These are phyloP conservation scores for Colletotrichum phormii DNA, from an alignment of 2,329 filamentous ascomycete species.

Conservation along the genomic window DNA sequence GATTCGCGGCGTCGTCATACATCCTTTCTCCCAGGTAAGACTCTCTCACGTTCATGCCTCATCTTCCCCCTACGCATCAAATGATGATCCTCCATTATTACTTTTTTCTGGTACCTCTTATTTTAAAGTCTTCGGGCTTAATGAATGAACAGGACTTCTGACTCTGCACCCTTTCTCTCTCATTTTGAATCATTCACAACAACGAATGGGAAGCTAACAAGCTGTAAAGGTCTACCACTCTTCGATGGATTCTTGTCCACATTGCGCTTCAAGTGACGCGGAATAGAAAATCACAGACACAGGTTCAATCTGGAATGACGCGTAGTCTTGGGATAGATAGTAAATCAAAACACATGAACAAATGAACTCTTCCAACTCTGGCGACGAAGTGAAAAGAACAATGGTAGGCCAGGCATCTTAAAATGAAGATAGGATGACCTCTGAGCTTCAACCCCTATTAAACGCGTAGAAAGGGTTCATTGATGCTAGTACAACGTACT, in stretches of 20 bases:
- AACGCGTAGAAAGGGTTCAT: neutral
- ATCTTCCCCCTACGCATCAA: conserved; percentile 41
- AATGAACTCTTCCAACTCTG: neutral
- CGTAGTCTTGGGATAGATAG: neutral
- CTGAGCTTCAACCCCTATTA: neutral
- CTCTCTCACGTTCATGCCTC: conserved; percentile 23
- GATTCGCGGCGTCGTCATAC: neutral
- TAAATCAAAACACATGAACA: neutral
- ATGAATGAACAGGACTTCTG: conserved; percentile 94
- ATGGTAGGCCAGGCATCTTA: neutral
- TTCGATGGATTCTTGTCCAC: too few relatives aligned
- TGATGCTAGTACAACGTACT: neutral
- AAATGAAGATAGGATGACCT: neutral
- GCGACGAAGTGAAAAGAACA: neutral
- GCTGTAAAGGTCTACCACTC: neutral
- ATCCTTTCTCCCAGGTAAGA: conserved; percentile 47
- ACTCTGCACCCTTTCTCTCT: conserved; percentile 47
- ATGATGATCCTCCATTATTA: conserved; percentile 80
- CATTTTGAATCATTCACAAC: neutral
- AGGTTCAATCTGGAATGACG: too few relatives aligned
- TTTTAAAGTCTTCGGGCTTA: conserved; percentile 77
- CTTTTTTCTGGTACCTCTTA: conserved; percentile 98
- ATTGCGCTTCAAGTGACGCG: conserved; percentile 1
- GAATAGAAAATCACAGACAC: too few relatives aligned
- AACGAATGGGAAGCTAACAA: conserved; percentile 14